Base-by-base conservation (phyloP, 257 asterid genomes). In the Parsonsia alboflavescens region DNA sequence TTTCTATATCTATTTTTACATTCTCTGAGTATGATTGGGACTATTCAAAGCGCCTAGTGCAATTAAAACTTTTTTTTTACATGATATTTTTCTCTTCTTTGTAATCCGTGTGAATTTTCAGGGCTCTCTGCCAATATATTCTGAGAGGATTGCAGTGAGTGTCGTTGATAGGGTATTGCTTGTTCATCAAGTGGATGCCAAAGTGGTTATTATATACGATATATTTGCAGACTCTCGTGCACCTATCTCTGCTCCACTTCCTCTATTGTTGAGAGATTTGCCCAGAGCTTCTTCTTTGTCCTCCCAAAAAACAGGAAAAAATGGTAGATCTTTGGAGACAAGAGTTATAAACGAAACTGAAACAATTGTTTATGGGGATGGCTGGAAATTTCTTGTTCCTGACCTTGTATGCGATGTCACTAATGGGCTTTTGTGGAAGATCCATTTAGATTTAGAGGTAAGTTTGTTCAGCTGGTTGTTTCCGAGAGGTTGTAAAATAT, bases 231-330 rank as follows among this genome's bases (percentile, higher is more conserved):
- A 90, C 84, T 89, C 92, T 53, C 90, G 83, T 78, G 85, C 84
- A 46, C 98, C 97, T 45, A 79, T 94, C 24, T 94, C 99, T 76
- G 97, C 99, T 79, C 99, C 99, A 4, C 97, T 94, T 80, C 99
- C 99, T 42, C 82, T 94, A 44, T 83, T 89, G 80, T 75, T 94
- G 85, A 89, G 97, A 87, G 92, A 96, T 71, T 80, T 69, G 58
- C 80, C 91, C 45, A 88, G 84, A 77, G 85, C 91, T 74, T 80
- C 75, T 78, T 74, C 68, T 63, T 78, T 86, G 53, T 78, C 86
- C 76, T 78, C 89, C 77, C 93, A 87, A 79, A 68, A 86, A 59
- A 71, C 74, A 63, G 63, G 80, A 73, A 80, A 61, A 79, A 75
- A 71, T 79, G 81, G 81, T 70, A 87, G 82, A 73, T 73, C 83